These are phyloP conservation scores for Drosera capensis DNA, from an alignment of 148 eudicot species.

Conservation along the genomic window DNA sequence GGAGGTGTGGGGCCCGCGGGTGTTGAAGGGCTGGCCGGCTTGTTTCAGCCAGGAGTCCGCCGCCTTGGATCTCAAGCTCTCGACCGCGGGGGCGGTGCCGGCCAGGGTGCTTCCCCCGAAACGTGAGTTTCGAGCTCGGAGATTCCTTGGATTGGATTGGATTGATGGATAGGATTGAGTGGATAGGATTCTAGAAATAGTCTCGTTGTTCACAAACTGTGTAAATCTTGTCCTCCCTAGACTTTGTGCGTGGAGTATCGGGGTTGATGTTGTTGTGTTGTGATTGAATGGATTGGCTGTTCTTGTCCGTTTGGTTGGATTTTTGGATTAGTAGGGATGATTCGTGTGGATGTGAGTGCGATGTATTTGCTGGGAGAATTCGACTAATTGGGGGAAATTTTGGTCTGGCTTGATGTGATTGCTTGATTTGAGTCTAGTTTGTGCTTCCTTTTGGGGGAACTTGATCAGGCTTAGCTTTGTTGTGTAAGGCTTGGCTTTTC, in stretches of 20 bases:
- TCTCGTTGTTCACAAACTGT: background rate
- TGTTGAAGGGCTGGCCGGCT: conserved; percentile 76
- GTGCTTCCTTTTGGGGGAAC: too few relatives aligned
- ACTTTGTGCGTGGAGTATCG: background rate
- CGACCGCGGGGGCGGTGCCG: conserved; percentile 20
- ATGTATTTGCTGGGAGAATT: too few relatives aligned
- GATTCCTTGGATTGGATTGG: background rate
- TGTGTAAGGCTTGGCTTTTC: too few relatives aligned
- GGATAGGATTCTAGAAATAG: background rate
- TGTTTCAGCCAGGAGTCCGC: conserved; percentile 39
- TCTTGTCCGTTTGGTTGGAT: too few relatives aligned
- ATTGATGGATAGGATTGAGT: background rate
- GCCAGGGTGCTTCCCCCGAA: conserved; percentile 61
- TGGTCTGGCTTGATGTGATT: too few relatives aligned
- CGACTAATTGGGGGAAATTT: too few relatives aligned
- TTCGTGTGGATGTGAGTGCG: too few relatives aligned
- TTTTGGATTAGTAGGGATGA: too few relatives aligned
- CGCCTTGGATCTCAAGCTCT: conserved; percentile 30
- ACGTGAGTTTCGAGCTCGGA: conserved; percentile 48
- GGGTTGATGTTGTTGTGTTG: background rate
- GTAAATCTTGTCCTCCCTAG: background rate
- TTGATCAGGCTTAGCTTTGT: too few relatives aligned
- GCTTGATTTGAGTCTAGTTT: too few relatives aligned
- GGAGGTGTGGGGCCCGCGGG: conserved; percentile 66
- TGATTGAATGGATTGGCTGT: too few relatives aligned